Conservation (phyloP, 2,329 filamentous ascomycete genomes). For the Neofusicoccum sp. region DNA sequence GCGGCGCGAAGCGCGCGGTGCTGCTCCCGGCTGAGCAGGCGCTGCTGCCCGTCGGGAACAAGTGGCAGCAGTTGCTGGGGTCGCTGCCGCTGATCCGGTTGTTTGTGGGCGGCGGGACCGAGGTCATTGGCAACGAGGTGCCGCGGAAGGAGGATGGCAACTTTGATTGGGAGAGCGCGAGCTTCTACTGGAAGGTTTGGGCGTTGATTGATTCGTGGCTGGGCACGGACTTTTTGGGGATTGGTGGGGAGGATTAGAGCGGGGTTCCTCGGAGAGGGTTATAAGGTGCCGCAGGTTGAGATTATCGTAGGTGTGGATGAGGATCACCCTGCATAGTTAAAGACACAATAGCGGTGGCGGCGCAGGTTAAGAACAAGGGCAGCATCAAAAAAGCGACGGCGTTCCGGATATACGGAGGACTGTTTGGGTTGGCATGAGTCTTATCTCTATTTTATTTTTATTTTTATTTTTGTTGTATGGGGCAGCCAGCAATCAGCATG, state of each 20-base stretch:
- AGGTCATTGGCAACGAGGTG: slow-evolving; percentile 73
- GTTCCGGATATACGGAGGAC: not conserved
- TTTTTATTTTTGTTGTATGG: not conserved
- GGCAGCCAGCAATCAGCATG: not conserved
- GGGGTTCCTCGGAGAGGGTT: too few relatives aligned
- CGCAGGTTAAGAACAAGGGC: not conserved
- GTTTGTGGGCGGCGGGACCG: slow-evolving; percentile 45
- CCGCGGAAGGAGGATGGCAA: slow-evolving; percentile 70
- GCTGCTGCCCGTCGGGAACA: slow-evolving; percentile 43
- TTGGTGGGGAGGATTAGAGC: slow-evolving; percentile 51
- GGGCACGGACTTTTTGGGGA: slow-evolving; percentile 61
- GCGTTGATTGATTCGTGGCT: slow-evolving; percentile 55
- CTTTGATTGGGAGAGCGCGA: slow-evolving; percentile 71
- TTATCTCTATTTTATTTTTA: too few relatives aligned
- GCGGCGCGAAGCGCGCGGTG: slow-evolving; percentile 38
- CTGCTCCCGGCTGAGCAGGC: slow-evolving; percentile 47
- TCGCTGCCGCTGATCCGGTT: slow-evolving; percentile 52
- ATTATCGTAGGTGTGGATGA: too few relatives aligned
- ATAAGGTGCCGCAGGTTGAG: too few relatives aligned
- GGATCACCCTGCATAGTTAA: too few relatives aligned
- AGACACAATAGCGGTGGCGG: too few relatives aligned
- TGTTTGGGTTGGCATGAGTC: not conserved
- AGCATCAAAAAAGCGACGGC: slow-evolving; percentile 16
- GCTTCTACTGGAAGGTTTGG: slow-evolving; percentile 61
- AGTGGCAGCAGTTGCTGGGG: slow-evolving; percentile 42